Base-by-base conservation (phyloP, 2,329 filamentous ascomycete genomes). In the Fusarium albidum region DNA sequence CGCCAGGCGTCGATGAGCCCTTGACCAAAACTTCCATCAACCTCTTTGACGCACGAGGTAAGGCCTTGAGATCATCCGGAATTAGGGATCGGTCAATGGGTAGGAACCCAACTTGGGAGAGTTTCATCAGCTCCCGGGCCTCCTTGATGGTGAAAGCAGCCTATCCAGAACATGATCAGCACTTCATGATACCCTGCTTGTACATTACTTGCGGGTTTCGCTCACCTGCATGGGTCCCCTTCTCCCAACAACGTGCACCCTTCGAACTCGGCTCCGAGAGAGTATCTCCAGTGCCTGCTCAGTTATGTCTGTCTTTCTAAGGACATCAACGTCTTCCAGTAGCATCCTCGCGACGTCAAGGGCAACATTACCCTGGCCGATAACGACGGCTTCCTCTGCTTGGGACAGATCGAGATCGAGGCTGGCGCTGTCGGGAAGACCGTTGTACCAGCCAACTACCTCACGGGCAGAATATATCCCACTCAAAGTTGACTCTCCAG, bases 401-500 rank as follows among this genome's bases (percentile, higher is more conserved):
- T 80, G 78, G 1, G 85, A 83, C 21, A 98, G 80, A 68, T 92
- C 84, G 0, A 92, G 90, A n/a, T 82, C 77, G 8, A 96, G 76
- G 63, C 82, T 73, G 15, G 88, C 83, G 69, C 90, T 90, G 64
- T 96, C 90, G 0, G 95, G 95, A 3, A 96, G 81, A 3, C 95
- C 95, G 72, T 99, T 99, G 74, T 99, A 99, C 95, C 95, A 99
- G 14, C 93, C 95, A 2, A 99, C 95, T 71, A 98, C 97, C 32
- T 92, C 89, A 25, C 95, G 85, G 3, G 95, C 95, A 8, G 93
- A 96, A 70, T 92, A 89, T 14, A 98, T 86, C 3, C 91, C 91
- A 21, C 81, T 78, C 7, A 95, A 76, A 6, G 75, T 72, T 4
- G 87, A 82, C 68, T 99, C 95, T 9, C 94, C 93, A 0, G 89